These are phyloP conservation scores for Fusarium virguliforme DNA, from an alignment of 2,329 filamentous ascomycete species.

Conservation along the genomic window DNA sequence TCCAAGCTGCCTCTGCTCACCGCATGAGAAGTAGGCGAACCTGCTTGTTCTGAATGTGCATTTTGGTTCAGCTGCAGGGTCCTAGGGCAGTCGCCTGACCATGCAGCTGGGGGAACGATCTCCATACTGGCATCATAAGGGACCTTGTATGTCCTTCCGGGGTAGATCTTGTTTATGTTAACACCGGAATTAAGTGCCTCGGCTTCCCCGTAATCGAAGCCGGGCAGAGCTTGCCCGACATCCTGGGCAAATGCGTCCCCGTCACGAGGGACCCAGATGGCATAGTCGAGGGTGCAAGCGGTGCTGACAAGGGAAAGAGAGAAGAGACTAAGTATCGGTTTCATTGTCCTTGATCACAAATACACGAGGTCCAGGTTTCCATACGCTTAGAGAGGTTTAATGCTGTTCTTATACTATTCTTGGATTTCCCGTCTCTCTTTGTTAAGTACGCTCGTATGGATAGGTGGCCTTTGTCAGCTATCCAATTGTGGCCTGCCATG, in stretches of 20 bases:
- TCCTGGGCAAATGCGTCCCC: background rate
- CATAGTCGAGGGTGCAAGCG: slow-evolving; percentile 14
- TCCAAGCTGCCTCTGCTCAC: too few species aligned
- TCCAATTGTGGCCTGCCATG: background rate
- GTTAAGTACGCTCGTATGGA: background rate
- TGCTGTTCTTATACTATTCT: background rate
- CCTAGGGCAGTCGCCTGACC: slow-evolving; percentile 14
- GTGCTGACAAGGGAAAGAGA: slow-evolving; percentile 7
- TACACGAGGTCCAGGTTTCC: background rate
- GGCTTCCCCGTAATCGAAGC: background rate
- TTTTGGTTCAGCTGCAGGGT: slow-evolving; percentile 9
- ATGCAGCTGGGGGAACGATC: slow-evolving; percentile 10
- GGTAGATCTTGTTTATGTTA: slow-evolving; percentile 5
- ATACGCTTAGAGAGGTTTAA: background rate
- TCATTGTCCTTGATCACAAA: background rate
- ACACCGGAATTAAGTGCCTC: slow-evolving; percentile 7
- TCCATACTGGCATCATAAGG: slow-evolving; percentile 9
- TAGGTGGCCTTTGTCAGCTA: background rate
- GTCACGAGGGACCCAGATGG: slow-evolving; percentile 12
- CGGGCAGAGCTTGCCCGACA: slow-evolving; percentile 8
- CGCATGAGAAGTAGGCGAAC: too few species aligned
- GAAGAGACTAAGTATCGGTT: slow-evolving; percentile 1
- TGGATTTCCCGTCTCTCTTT: background rate
- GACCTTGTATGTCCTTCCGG: slow-evolving; percentile 16
- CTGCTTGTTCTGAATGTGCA: background rate